phyloP scores from a whole-genome alignment of 768 basidiomycete species.

The Lactarius akahatsu region DNA sequence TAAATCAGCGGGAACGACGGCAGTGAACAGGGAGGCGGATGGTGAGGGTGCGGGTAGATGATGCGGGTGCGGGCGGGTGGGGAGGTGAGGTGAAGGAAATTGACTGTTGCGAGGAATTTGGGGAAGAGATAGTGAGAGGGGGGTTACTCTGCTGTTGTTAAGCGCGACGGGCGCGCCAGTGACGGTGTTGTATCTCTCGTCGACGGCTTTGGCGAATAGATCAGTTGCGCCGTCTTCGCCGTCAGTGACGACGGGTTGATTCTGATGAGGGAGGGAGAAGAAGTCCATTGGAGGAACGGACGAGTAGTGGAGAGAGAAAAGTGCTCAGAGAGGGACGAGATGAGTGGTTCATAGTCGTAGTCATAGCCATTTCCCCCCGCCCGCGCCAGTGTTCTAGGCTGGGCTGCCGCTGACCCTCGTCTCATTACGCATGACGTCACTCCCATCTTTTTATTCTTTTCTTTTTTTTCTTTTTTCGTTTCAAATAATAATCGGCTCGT shows the following conservation, averaged over 20 bases:
- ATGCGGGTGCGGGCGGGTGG: conserved; percentile 18
- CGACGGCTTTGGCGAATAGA: conserved; percentile 56
- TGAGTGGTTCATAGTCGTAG: conserved; percentile 2
- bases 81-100: conserved; percentile 26
- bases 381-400: conserved; percentile 27
- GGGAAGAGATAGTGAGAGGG: conserved; percentile 31
- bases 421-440: conserved; percentile 22
- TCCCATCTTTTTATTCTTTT: neutral
- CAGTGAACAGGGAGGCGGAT: conserved; percentile 27
- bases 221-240: conserved; percentile 36
- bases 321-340: neutral
- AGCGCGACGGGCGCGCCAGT: conserved; percentile 30
- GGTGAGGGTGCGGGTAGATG: conserved; percentile 20
- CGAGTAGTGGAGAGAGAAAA: neutral
- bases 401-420: neutral
- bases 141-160: conserved; percentile 38
- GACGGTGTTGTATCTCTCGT: conserved; percentile 41
- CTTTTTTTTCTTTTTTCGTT: neutral
- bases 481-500: neutral
- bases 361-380: conserved; percentile 15
- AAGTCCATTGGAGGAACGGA: conserved; percentile 26
- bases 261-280: conserved; percentile 28
- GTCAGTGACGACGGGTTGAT: conserved; percentile 16
- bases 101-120: conserved; percentile 21
- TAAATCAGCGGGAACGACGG: conserved; percentile 36